Percentiles rank a stretch among this genome's conserved stretches.
Evolutionary conservation across 2,329 filamentous ascomycete species (phyloP).

Genomic region (Monosporascus sp.): DNA sequence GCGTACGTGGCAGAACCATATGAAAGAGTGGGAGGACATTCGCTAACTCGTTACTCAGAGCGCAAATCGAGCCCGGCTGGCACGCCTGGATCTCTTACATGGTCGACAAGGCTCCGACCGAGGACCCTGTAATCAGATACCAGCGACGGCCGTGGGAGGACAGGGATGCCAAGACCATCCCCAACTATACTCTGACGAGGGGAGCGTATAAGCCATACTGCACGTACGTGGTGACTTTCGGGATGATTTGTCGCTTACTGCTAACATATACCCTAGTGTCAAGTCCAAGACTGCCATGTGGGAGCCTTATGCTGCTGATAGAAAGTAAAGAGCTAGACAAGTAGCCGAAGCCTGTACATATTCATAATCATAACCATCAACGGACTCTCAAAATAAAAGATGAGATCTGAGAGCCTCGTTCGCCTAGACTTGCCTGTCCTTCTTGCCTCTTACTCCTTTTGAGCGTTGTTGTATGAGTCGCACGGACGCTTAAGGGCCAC

Average conservation of each 20-base stretch:
- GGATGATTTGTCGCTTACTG: neutral
- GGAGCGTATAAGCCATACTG: constrained; percentile 89
- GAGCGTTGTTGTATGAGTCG: too few species aligned
- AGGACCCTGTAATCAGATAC: constrained; percentile 67
- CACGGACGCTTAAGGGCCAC: too few species aligned
- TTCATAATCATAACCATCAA: neutral
- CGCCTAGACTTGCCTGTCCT: too few species aligned
- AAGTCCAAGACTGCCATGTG: constrained; percentile 51
- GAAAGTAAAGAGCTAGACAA: constrained; percentile 15
- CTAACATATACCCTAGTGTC: constrained; percentile 32
- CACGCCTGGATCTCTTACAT: constrained; percentile 96
- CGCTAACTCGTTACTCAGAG: constrained; percentile 36
- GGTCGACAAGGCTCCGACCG: constrained; percentile 77
- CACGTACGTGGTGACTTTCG: constrained; percentile 63
- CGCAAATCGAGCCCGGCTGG: constrained; percentile 93
- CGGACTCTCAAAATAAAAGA: too few species aligned
- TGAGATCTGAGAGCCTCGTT: too few species aligned
- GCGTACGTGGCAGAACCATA: constrained; percentile 44
- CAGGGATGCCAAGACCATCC: constrained; percentile 58
- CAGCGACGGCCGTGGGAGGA: constrained; percentile 72
- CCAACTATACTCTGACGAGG: constrained; percentile 69
- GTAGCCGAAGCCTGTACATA: constrained; percentile 11
- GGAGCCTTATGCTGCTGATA: constrained; percentile 37
- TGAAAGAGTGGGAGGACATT: neutral
- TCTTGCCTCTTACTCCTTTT: too few species aligned